These are phyloP conservation scores for Rubus idaeus DNA, from an alignment of 306 rosid genomes.

Conservation along the genomic window DNA sequence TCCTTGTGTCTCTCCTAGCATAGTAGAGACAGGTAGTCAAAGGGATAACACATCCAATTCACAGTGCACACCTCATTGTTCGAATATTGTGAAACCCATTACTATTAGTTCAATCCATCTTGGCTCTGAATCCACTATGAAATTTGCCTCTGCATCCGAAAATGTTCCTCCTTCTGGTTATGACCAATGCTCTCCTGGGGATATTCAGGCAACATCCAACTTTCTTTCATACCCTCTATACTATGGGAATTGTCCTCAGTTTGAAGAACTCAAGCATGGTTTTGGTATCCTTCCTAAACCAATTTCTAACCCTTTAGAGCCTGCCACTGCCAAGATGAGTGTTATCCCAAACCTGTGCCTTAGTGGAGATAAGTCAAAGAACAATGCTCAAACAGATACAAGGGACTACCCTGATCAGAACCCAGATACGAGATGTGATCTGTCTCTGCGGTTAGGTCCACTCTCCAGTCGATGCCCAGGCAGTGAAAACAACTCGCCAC, in stretches of 20 bases:
- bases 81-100: conserved; percentile 28
- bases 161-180: conserved; percentile 26
- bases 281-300: conserved; percentile 18
- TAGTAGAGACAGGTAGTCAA: conserved; percentile 22
- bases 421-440: conserved; percentile 45
- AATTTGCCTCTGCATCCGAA: conserved; percentile 6
- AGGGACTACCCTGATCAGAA: conserved; percentile 21
- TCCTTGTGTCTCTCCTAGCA: conserved; percentile 11
- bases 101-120: conserved; percentile 14
- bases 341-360: not conserved
- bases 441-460: conserved; percentile 64
- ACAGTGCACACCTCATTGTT: conserved; percentile 24
- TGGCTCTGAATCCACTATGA: conserved; percentile 9
- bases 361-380: conserved; percentile 28
- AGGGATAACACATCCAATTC: conserved; percentile 17
- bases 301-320: conserved; percentile 26
- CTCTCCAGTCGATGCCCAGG: conserved; percentile 25
- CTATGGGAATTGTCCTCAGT: conserved; percentile 32
- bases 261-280: conserved; percentile 21
- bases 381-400: conserved; percentile 11
- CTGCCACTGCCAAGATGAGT: conserved; percentile 25
- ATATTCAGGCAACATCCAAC: conserved; percentile 27
- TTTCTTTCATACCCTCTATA: conserved; percentile 47
- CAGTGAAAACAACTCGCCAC: conserved; percentile 20
- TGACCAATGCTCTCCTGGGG: conserved; percentile 31